Base-by-base conservation (phyloP, 2,329 filamentous ascomycete species). In the Aspergillus aculeatus region DNA sequence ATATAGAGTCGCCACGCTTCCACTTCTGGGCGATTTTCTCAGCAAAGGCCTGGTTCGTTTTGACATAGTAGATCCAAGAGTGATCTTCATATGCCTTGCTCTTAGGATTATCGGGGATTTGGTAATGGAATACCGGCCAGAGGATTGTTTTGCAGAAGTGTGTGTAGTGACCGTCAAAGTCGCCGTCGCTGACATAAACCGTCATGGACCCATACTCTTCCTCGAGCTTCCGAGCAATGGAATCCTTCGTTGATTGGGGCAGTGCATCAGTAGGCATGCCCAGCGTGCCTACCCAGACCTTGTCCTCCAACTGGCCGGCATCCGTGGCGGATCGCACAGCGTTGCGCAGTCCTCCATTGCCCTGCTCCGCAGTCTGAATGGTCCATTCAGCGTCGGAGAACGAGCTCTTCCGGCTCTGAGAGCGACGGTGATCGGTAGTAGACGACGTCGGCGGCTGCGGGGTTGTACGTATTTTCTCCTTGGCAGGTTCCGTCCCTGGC, bases 21-120 rank as follows among this genome's bases (percentile, higher is more conserved):
- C 94, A 98, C 77, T 93, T 91, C 74, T 89, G 89, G 51, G 96
- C 82, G 60, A 98, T 92, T 72, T 89, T 89, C 73, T 97, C 90
- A 32, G 94, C 94, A 77, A 98, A 97, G 3, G 89, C 91, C 75
- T 95, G 89, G 78, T 97, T 97, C 71, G 97, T 84, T 56, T 91
- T 91, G 72, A 92, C 89, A 70, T 98, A 98, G 80, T 91, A 96
- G 67, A 92, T 85, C 92, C 93, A 98, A 0, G 93, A 97, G 76
- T 98, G 93, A 68, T 98, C 94, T 75, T 96, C 90, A 74, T 96
- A 98, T 0, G 94, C 94, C 76, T 98, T 98, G 85, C 92, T 97
- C 82, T 96, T 96, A 26, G 94, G 94, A 72, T 96, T 96, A 73
- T 98, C 95, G 0, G 94, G 95, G 61, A 98, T 96, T 76, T 97